A percentile compares a stretch with the other conserved stretches of the same genome.
phyloP scores from a whole-genome alignment of 345 rosid genomes.

The Bruguiera parviflora region DNA sequence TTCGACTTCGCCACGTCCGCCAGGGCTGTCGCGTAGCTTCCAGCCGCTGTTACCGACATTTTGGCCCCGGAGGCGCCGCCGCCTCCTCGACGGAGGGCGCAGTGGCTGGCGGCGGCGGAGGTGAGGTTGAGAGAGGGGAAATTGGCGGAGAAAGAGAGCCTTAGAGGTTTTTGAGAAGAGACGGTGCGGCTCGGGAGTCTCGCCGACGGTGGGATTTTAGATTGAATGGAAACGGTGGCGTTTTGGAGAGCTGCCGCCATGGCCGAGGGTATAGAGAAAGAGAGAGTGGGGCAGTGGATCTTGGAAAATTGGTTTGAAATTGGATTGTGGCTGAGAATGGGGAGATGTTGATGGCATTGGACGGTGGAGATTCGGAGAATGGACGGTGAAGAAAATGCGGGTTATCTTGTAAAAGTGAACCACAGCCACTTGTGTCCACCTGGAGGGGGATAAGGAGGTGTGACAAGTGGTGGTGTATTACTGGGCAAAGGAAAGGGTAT shows the following conservation, averaged over 20 bases:
- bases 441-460: slow-evolving; percentile 1
- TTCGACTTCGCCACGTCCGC: slow-evolving; percentile 67
- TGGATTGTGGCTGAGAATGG: not conserved
- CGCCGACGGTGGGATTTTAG: slow-evolving; percentile 44
- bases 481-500: too few species aligned
- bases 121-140: slow-evolving; percentile 22
- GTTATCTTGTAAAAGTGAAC: slow-evolving; percentile 16
- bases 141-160: slow-evolving; percentile 44
- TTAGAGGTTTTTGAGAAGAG: slow-evolving; percentile 32
- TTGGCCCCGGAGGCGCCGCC: slow-evolving; percentile 39
- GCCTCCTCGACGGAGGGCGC: slow-evolving; percentile 25
- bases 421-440: slow-evolving; percentile 9
- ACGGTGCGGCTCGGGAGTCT: slow-evolving; percentile 27
- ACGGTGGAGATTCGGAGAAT: slow-evolving; percentile 2
- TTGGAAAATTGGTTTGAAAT: not conserved
- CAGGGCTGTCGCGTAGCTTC: slow-evolving; percentile 74
- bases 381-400: slow-evolving; percentile 8
- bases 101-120: slow-evolving; percentile 11
- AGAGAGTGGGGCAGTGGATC: not conserved
- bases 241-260: slow-evolving; percentile 73
- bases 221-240: slow-evolving; percentile 47
- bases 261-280: slow-evolving; percentile 5
- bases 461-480: slow-evolving; percentile 11
- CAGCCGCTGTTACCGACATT: slow-evolving; percentile 56
- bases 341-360: not conserved